Base-by-base conservation (phyloP, 805 yeast genomes). In the Schwanniomyces pseudopolymorphus region DNA sequence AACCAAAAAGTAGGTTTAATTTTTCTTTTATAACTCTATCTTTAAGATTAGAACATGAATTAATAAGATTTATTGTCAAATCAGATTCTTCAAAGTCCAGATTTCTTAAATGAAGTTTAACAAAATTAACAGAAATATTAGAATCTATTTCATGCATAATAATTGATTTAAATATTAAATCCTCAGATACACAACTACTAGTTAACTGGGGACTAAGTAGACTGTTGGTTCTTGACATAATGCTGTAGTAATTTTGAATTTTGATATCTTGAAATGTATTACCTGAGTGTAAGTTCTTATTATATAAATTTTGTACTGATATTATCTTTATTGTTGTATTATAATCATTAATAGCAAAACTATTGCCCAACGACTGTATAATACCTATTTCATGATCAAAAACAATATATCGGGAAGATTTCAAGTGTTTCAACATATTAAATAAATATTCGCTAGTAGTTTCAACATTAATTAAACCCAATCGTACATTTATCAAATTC, bases 1-100 rank as follows among this genome's bases (percentile, higher is more conserved):
- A 16, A 10, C 47, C 47, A 33, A 44, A 39, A 3, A 44, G 14
- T 16, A n/a, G 6, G 10, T 6, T 33, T 24, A 44, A 33, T 11
- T 40, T 33, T 27, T 22, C 36, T 33, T 35, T 44, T 10, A 21
- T 22, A 10, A 8, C 14, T 19, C 19, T 24, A 11, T 44, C 40
- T 20, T 14, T 9, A 14, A 44, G 24, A 3, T 9, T 25, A 21
- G n/a, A 6, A 10, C 40, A 25, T n/a, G 17, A 44, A 11, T 35
- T 25, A 13, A 39, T 22, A 3, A 44, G 22, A 19, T 33, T 31
- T 5, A 28, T 4, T 5, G 33, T 39, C 16, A 33, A 11, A 35
- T 44, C 47, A 16, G 31, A 4, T 14, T 14, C 8, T 11, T 22
- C 24, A 9, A 17, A 10, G 5, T 26, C 25, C 20, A 31, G 17